Evolutionary conservation across 345 rosid genomes (phyloP).

Genomic region (Brassica nigra): DNA sequence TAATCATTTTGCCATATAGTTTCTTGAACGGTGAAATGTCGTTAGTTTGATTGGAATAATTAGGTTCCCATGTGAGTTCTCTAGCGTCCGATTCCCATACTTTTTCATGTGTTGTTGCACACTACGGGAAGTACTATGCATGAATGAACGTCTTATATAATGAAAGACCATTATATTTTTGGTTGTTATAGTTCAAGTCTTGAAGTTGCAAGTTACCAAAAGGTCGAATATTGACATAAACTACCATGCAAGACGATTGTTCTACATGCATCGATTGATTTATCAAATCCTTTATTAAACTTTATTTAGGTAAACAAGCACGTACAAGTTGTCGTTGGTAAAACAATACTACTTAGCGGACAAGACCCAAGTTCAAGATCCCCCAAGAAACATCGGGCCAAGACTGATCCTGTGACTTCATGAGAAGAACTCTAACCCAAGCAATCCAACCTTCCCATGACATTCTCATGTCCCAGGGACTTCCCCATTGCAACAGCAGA

Average conservation of each 20-base stretch:
- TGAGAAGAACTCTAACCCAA: conserved; percentile 75
- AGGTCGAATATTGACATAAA: neutral
- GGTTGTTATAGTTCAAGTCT: too few relatives aligned
- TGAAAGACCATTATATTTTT: too few relatives aligned
- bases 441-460: conserved; percentile 96
- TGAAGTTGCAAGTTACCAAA: neutral
- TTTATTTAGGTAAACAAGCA: neutral
- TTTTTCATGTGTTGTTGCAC: neutral
- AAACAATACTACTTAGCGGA: conserved; percentile 41
- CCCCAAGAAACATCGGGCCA: conserved; percentile 91
- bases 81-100: neutral
- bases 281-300: neutral
- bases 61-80: neutral
- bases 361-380: conserved; percentile 76
- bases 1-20: neutral
- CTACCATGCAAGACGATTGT: neutral
- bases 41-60: neutral
- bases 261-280: conserved; percentile 4
- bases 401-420: conserved; percentile 79
- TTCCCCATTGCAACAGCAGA: conserved; percentile 82
- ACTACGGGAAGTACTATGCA: neutral
- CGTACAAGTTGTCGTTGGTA: neutral
- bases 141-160: too few relatives aligned
- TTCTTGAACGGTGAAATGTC: neutral
- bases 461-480: conserved; percentile 93